A percentile compares a stretch with the other conserved stretches of the same genome.
Conservation (phyloP, 2,329 filamentous ascomycete genomes). For the Tolypocladium amazonense region DNA sequence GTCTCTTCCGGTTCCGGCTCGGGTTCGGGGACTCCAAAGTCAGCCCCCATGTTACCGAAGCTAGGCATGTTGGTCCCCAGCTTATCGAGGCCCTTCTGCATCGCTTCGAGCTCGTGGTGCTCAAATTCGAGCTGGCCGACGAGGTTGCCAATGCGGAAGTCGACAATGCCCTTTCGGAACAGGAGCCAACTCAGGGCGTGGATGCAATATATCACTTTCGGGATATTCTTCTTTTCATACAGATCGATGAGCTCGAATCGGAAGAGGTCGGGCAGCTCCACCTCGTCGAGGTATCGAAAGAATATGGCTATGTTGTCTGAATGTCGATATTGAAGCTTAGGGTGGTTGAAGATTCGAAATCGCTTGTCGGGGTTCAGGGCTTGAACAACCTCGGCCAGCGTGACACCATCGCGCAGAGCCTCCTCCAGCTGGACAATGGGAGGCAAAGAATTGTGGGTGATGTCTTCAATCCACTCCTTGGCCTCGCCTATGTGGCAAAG, state of each 20-base stretch:
- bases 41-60: constrained; percentile 94
- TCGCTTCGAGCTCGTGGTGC: constrained; percentile 92
- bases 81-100: constrained; percentile 93
- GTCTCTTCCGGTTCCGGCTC: constrained; percentile 72
- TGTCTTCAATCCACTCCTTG: constrained; percentile 96
- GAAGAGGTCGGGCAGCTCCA: constrained; percentile 89
- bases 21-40: constrained; percentile 73
- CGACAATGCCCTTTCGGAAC: constrained; percentile 86
- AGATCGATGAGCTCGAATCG: constrained; percentile 94
- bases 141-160: constrained; percentile 92
- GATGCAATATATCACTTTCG: constrained; percentile 98
- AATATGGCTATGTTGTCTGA: constrained; percentile 98
- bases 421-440: constrained; percentile 92
- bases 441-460: constrained; percentile 75
- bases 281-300: constrained; percentile 84
- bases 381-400: constrained; percentile 86
- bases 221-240: constrained; percentile 99
- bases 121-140: constrained; percentile 96
- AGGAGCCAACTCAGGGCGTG: constrained; percentile 96
- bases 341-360: constrained; percentile 74
- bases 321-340: constrained; percentile 83
- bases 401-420: constrained; percentile 83
- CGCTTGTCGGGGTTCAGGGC: constrained; percentile 68
- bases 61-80: constrained; percentile 93
- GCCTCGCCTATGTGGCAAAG: constrained; percentile 98